Evolutionary conservation across 108 stramenopile genomes (phyloP).

Genomic region (Cyclotella baltica): DNA sequence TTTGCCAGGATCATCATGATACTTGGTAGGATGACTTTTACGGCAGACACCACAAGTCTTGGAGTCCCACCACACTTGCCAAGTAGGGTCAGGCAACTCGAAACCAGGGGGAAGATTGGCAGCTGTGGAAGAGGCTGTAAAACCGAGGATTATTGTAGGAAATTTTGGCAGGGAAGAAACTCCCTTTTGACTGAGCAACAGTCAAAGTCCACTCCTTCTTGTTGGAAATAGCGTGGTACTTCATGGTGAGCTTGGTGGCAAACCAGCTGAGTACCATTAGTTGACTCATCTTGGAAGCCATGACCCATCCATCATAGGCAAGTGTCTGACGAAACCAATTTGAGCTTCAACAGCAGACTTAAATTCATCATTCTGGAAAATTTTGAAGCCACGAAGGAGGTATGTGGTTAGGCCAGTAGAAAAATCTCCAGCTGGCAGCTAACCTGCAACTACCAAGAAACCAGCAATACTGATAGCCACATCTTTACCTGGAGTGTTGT

Average conservation of each 20-base stretch:
- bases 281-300: background rate
- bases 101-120: too few relatives aligned
- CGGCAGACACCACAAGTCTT: background rate
- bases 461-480: background rate
- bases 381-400: background rate
- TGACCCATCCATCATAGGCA: background rate
- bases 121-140: too few relatives aligned
- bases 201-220: background rate
- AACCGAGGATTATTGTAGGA: background rate
- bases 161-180: background rate
- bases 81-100: too few relatives aligned
- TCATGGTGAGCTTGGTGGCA: background rate
- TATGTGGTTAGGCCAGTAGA: background rate
- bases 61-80: background rate
- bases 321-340: background rate
- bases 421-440: background rate
- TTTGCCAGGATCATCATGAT: background rate
- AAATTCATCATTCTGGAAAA: background rate
- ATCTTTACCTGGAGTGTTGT: background rate
- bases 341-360: background rate
- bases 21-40: slow-evolving; percentile 1
- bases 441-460: background rate
- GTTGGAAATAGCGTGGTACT: background rate
- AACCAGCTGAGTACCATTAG: background rate
- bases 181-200: background rate